Evolutionary conservation across 2,329 filamentous ascomycete genomes (phyloP), one percentile per base, ranked within the genome.

Genomic region (Pseudocercospora fuligena): DNA sequence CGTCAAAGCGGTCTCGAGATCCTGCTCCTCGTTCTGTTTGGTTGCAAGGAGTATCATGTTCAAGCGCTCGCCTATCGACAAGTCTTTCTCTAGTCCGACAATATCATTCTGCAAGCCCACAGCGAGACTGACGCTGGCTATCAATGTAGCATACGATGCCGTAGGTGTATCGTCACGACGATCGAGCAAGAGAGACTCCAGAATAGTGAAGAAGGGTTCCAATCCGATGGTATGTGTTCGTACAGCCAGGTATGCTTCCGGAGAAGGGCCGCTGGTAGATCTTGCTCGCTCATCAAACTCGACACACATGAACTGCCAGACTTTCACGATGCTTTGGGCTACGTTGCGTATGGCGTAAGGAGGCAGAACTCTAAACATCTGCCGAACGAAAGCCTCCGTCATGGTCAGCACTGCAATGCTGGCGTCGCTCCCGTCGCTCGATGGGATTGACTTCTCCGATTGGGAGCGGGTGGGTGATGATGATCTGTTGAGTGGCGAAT

Each of bases 101-200:
- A 69, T 54, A 33, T 69, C 65, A 43, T 68, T 67, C 56, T 68
- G 65, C n/a, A 69, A 54, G 16, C 53, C 60, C 21, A 69, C 65
- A 5, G 63, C 59, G 5, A 65, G 27, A 4, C 23, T 57, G 40
- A 69, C 65, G 27, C 57, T 47, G n/a, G 29, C 43, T 40, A 61
- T 36, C 2, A 69, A 25, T 3, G 21, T 29, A n/a, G 19, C 25
- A 29, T 29, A 14, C 36, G 19, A 16, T 19, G 29, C 29, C 46
- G 59, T 19, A 33, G 51, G 25, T 57, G 21, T 25, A 25, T 9
- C 12, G 25, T 27, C 29, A 31, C 53, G 53, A 31, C 29, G 25
- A 5, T 9, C 29, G n/a, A 14, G 23, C 21, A 27, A 29, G 25
- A 57, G n/a, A 14, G 19, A 57, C 16, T 57, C 53, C 21, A 57